Percentiles rank a stretch among this genome's conserved stretches.
These are phyloP conservation scores for Chaetomium cochliodes DNA, from an alignment of 495 filamentous ascomycete genomes.

Conservation along the genomic window DNA sequence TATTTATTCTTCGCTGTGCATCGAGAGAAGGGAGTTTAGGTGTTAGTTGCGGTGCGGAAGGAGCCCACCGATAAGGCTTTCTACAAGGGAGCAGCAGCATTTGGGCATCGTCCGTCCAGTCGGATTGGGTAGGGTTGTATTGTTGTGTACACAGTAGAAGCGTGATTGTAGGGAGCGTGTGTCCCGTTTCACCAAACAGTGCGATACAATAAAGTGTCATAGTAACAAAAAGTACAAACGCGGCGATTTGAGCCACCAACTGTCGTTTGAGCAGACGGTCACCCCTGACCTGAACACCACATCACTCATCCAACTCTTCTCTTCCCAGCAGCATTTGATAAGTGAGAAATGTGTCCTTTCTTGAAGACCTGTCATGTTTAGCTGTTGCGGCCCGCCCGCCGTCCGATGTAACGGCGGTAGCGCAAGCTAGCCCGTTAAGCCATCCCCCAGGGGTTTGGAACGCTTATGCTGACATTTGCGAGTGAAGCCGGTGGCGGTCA, in stretches of 20 bases:
- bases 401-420: conserved; percentile 11
- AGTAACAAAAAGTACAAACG: background rate
- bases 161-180: background rate
- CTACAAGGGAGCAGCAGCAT: background rate
- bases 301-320: too few species aligned
- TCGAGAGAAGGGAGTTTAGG: conserved; percentile 14
- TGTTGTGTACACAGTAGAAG: background rate
- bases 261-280: too few species aligned
- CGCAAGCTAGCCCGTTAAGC: background rate
- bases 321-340: background rate
- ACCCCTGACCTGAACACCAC: too few species aligned
- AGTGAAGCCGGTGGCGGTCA: background rate
- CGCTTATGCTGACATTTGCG: background rate
- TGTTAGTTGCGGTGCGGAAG: conserved; percentile 1
- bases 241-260: background rate
- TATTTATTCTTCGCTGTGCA: background rate
- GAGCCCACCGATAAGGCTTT: background rate
- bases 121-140: background rate
- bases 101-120: background rate
- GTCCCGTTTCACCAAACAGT: background rate
- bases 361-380: background rate
- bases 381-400: background rate
- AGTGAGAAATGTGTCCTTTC: background rate
- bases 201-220: background rate
- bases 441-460: background rate